Percentiles rank a stretch among this genome's conserved stretches.
Evolutionary conservation across 371 early-diverging fungal species (phyloP).

Genomic region (Nematocida sp.): DNA sequence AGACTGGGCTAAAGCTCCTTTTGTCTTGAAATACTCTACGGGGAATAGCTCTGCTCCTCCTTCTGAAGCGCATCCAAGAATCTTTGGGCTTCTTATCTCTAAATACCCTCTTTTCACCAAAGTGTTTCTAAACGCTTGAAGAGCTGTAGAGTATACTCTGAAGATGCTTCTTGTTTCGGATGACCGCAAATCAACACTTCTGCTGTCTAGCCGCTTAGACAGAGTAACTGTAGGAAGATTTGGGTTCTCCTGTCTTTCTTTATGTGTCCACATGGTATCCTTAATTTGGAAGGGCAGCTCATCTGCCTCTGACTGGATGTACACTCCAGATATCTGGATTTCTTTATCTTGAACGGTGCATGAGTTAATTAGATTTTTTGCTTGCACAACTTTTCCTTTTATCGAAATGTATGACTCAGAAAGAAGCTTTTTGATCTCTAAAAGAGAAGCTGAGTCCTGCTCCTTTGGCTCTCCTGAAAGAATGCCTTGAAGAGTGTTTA

Average conservation of each 20-base stretch:
- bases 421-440: conserved; percentile 5
- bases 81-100: conserved; percentile 97
- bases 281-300: conserved; percentile 86
- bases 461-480: not conserved
- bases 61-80: conserved; percentile 88
- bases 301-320: conserved; percentile 50
- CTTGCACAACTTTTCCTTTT: conserved; percentile 39
- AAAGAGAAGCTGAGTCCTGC: not conserved
- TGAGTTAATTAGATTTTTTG: conserved; percentile 51
- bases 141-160: conserved; percentile 86
- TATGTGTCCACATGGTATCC: conserved; percentile 70
- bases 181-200: conserved; percentile 89
- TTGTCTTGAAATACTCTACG: conserved; percentile 86
- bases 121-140: conserved; percentile 84
- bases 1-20: conserved; percentile 92
- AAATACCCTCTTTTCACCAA: conserved; percentile 76
- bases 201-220: conserved; percentile 88
- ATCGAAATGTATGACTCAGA: conserved; percentile 62
- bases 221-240: conserved; percentile 71
- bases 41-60: conserved; percentile 97
- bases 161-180: conserved; percentile 92
- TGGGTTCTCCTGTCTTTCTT: conserved; percentile 64
- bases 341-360: conserved; percentile 63
- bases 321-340: conserved; percentile 49
- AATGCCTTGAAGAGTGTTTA: conserved; percentile 59